Evolutionary conservation across 2,329 filamentous ascomycete genomes (phyloP).

Genomic region (Xylariaceae sp.): DNA sequence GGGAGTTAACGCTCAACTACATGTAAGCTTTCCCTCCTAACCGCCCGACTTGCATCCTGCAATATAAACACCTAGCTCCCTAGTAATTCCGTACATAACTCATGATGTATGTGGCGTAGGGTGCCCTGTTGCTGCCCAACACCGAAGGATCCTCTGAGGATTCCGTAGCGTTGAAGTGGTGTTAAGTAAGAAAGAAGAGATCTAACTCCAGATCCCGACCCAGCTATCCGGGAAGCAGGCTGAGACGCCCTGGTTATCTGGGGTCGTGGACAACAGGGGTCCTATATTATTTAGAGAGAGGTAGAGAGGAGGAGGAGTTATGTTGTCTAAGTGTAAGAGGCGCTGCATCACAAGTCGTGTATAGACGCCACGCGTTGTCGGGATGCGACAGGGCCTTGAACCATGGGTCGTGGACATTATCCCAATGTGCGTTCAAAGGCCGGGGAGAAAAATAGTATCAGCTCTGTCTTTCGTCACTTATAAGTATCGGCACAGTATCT

Average conservation of each 20-base stretch:
- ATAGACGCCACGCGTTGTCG: no score
- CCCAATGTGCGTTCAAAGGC: no score
- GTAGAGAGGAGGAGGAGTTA: no score
- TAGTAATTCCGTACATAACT: neutral
- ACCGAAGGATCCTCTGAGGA: neutral
- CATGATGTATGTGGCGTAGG: slow-evolving; percentile 1
- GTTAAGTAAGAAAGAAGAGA: neutral
- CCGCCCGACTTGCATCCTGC: neutral
- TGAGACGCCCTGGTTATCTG: slow-evolving; percentile 16
- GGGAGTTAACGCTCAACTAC: neutral
- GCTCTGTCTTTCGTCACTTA: no score
- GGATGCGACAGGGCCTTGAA: no score
- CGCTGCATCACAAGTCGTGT: no score
- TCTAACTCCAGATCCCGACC: slow-evolving; percentile 8
- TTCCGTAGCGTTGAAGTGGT: no score
- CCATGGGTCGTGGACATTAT: no score
- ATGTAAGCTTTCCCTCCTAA: neutral
- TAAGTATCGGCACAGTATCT: no score
- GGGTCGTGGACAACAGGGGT: slow-evolving; percentile 13
- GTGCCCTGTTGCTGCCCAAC: slow-evolving; percentile 21
- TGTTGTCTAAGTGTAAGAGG: no score
- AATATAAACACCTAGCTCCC: neutral
- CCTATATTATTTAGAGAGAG: neutral
- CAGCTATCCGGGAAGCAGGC: slow-evolving; percentile 19
- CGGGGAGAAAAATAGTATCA: no score